Percentiles rank a stretch among this genome's conserved stretches.
These are phyloP conservation scores for Arctostaphylos glauca DNA, from an alignment of 148 eudicot species.

Conservation along the genomic window DNA sequence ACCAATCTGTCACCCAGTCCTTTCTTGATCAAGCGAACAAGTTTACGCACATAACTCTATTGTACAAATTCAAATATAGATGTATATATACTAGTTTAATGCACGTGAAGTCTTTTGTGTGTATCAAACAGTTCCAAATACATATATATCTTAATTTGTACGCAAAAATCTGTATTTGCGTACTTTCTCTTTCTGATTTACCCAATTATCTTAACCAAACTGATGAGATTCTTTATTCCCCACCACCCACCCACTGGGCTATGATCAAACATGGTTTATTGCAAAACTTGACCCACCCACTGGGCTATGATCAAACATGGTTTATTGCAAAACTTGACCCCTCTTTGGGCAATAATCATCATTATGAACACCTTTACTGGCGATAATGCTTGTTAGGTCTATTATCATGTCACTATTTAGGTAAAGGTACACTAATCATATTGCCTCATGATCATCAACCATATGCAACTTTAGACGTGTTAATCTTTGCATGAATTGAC, in stretches of 20 bases:
- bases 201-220: background rate
- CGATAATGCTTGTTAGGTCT: background rate
- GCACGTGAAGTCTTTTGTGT: too few species aligned
- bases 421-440: background rate
- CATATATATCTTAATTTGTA: too few species aligned
- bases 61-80: too few species aligned
- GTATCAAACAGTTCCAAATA: too few species aligned
- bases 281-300: background rate
- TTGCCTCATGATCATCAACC: background rate
- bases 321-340: background rate
- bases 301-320: background rate
- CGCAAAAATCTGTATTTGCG: too few species aligned
- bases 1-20: slow-evolving; percentile 20
- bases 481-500: too few species aligned
- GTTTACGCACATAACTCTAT: too few species aligned
- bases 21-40: too few species aligned
- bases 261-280: slow-evolving; percentile 1
- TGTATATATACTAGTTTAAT: too few species aligned
- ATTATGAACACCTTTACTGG: background rate
- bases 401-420: background rate
- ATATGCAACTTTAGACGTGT: too few species aligned
- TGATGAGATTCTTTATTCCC: background rate
- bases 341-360: background rate
- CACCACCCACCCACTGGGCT: background rate
- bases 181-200: slow-evolving; percentile 3